Evolutionary conservation across 2,329 filamentous ascomycete species (phyloP).

Genomic region (Aspergillus luchuensis): DNA sequence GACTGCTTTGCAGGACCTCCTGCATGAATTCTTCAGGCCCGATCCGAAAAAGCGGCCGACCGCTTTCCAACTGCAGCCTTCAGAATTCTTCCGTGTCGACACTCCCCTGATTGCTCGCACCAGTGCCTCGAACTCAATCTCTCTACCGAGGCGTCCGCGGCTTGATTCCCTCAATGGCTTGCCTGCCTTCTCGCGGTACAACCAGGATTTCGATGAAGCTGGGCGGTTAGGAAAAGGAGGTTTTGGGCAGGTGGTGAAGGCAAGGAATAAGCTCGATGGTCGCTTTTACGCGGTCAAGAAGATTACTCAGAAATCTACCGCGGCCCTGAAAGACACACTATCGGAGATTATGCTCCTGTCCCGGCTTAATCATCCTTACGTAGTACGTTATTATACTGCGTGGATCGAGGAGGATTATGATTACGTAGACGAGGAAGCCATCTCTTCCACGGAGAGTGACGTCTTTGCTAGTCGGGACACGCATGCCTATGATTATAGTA

Average conservation of each 20-base stretch:
- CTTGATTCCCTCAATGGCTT: constrained; percentile 63
- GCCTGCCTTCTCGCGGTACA: constrained; percentile 70
- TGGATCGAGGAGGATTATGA: constrained; percentile 76
- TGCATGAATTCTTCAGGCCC: constrained; percentile 79
- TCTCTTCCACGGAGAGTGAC: constrained; percentile 58
- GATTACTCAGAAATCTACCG: constrained; percentile 78
- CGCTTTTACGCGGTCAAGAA: constrained; percentile 97
- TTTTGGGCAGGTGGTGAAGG: constrained; percentile 95
- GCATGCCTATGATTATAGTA: constrained; percentile 64
- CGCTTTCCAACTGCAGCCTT: constrained; percentile 71
- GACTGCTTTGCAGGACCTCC: constrained; percentile 73
- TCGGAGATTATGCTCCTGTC: constrained; percentile 88
- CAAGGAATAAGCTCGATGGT: constrained; percentile 88
- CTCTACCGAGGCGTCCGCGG: constrained; percentile 55
- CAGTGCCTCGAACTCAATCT: constrained; percentile 47
- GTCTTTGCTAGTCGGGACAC: constrained; percentile 38
- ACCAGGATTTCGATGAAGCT: constrained; percentile 86
- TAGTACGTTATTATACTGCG: constrained; percentile 90
- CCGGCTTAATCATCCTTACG: constrained; percentile 85
- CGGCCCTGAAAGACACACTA: constrained; percentile 63
- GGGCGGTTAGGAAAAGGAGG: constrained; percentile 88
- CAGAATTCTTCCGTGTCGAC: constrained; percentile 48
- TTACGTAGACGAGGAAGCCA: constrained; percentile 45
- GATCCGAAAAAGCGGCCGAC: constrained; percentile 83
- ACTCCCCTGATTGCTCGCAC: constrained; percentile 40